Evolutionary conservation across 352 stramenopile genomes (phyloP), one percentile per base, ranked within the genome.

Genomic region (Phytophthora fragariae): DNA sequence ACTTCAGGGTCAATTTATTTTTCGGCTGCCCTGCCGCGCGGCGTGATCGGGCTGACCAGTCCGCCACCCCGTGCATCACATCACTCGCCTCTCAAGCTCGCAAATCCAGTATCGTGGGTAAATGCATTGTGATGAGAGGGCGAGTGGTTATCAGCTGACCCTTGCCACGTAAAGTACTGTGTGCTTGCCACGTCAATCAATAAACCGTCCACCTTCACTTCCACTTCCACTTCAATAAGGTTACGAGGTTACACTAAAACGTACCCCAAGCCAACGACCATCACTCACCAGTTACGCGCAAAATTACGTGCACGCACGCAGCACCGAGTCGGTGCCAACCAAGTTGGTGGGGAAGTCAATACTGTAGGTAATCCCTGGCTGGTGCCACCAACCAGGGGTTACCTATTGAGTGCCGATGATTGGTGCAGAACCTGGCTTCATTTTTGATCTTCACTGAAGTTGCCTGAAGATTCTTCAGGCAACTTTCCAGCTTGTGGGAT

Each of bases 121-220:
- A 44, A 54, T 31, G 49, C 49, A 52, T 10, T 35, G 58, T 35
- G 58, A 44, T 65, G 15, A 15, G 10, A 46, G 59, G 14, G 27
- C 29, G 19, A 62, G 37, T 35, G 19, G 59, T 58, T 66, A 33
- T 29, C 24, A 68, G 60, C 53, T 70, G 67, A 63, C 60, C 60
- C 67, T 73, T 70, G 44, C 31, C 54, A 17, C 56, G 21, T 33
- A 55, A 55, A 27, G 49, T 11, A 55, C 17, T 24, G 27, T 31
- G 27, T 31, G 3, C 27, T 31, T 31, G 27, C 27, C 27, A 31
- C 4, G 27, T 31, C 14, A 21, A 11, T 50, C 44, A 50, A 50
- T 46, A 46, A 50, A 50, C 8, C 44, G 44, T 50, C 44, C 44
- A 6, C 37, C 44, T 50, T 11, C 44, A 50, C 44, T 50, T 50